Evolutionary conservation across 768 basidiomycete genomes (phyloP), one percentile per base, ranked within the genome.

Genomic region (Lentinula edodes): DNA sequence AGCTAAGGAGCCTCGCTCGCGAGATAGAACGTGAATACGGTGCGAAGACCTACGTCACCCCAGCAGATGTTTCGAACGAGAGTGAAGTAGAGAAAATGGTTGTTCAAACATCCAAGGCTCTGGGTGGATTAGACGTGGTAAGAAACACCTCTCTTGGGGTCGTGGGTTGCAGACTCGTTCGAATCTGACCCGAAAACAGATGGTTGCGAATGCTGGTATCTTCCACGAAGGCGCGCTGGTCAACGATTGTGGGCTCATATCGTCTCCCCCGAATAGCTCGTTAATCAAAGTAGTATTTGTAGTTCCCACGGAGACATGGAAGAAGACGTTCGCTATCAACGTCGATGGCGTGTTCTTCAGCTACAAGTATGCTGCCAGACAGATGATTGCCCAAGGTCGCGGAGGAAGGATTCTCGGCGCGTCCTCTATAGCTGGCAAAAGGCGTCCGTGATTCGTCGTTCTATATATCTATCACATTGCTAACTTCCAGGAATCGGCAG

Each of bases 61-160:
- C 65, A 18, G 75, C 65, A 12, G 75, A 78, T 51, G 71, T 78
- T 3, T 46, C 63, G 13, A 20, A 62, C 7, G 77, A 78, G 41
- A 65, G 67, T 2, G 69, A 76, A 7, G 76, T 80, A 6, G 66
- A 70, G 62, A 43, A 35, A 2, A 70, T 76, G 63, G 66, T 79
- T 6, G 67, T 61, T 23, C 52, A 46, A 12, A 39, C 48, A 12
- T 15, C 28, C 15, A 51, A 55, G 34, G 38, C 61, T 18, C 70
- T 77, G 5, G 78, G 78, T 3, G 67, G 74, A 3, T 50, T 79
- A 18, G 74, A 76, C 41, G 74, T 77, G 6, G 76, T 74, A 36
- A 63, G 76, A 34, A 13, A 52, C 13, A 3, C 35, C 5, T 60
- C 20, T 34, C 3, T 28, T 28, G 1, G 28, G 28, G 35, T 43